Percentiles rank a stretch among this genome's conserved stretches.
These are phyloP conservation scores for Sporopachydermia quercuum DNA, from an alignment of 805 yeast genomes.

Conservation along the genomic window DNA sequence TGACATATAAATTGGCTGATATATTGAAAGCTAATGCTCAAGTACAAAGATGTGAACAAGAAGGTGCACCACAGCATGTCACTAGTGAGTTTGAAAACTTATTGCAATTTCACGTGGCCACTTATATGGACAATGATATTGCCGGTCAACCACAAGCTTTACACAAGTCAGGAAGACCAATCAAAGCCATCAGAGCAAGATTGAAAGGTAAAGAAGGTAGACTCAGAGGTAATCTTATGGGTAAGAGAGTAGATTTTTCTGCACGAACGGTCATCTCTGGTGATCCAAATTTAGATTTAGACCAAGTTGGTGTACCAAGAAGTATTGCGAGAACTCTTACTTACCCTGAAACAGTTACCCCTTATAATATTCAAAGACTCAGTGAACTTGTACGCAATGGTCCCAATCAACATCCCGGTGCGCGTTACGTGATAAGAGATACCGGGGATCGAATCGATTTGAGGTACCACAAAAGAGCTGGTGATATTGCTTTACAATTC, in stretches of 20 bases:
- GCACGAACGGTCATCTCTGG: slow-evolving; percentile 99
- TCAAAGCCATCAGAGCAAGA: slow-evolving; percentile 97
- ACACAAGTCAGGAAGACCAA: slow-evolving; percentile 97
- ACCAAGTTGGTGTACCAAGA: slow-evolving; percentile 97
- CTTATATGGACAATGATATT: slow-evolving; percentile 98
- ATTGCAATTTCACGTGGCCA: slow-evolving; percentile 94
- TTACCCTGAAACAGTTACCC: slow-evolving; percentile 96
- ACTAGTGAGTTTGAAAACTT: slow-evolving; percentile 91
- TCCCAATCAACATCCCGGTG: slow-evolving; percentile 99
- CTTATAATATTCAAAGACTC: slow-evolving; percentile 85
- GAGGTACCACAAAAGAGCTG: slow-evolving; percentile 94
- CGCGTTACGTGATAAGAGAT: slow-evolving; percentile 94
- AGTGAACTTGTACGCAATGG: slow-evolving; percentile 94
- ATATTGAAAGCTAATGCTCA: slow-evolving; percentile 91
- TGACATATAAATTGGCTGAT: slow-evolving; percentile 94
- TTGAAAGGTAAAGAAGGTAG: slow-evolving; percentile 99
- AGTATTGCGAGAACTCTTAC: slow-evolving; percentile 91
- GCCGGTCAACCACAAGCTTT: slow-evolving; percentile 99
- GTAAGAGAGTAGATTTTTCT: slow-evolving; percentile 97
- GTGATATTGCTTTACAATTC: slow-evolving; percentile 92
- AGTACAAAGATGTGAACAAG: slow-evolving; percentile 94
- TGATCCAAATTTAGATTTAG: slow-evolving; percentile 94
- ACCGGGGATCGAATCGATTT: slow-evolving; percentile 98
- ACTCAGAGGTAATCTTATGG: slow-evolving; percentile 96
- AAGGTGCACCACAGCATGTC: slow-evolving; percentile 98